A percentile compares a stretch with the other conserved stretches of the same genome.
Evolutionary conservation across 495 filamentous ascomycete species (phyloP).

Genomic region (Neurospora africana): DNA sequence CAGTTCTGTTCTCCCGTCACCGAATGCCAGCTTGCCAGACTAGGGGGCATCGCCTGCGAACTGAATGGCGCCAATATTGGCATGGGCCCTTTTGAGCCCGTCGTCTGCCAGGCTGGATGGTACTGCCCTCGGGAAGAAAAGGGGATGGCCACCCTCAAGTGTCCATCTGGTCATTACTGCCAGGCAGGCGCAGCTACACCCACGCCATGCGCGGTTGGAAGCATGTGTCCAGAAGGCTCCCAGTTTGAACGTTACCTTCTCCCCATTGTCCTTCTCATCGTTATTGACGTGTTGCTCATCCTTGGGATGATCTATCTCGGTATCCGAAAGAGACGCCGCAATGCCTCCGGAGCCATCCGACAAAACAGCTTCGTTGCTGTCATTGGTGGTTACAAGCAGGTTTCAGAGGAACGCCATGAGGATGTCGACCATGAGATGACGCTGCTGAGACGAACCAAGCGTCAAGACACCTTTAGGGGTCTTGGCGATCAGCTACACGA

Average conservation of each 20-base stretch:
- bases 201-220: conserved; percentile 31
- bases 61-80: conserved; percentile 22
- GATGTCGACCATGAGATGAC: conserved; percentile 18
- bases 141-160: conserved; percentile 23
- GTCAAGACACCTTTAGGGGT: conserved; percentile 7
- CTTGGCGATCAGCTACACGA: background rate
- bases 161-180: conserved; percentile 35
- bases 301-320: conserved; percentile 17
- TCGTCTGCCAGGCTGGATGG: conserved; percentile 31
- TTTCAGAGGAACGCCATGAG: conserved; percentile 20
- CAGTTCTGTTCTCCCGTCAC: conserved; percentile 36
- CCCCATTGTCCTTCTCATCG: conserved; percentile 30
- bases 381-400: conserved; percentile 17
- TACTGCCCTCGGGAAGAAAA: conserved; percentile 27
- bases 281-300: conserved; percentile 30
- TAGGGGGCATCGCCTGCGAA: conserved; percentile 20
- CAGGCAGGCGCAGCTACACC: conserved; percentile 31
- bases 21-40: conserved; percentile 24
- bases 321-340: conserved; percentile 16
- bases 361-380: background rate
- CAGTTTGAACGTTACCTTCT: conserved; percentile 26
- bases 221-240: conserved; percentile 28
- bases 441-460: conserved; percentile 13
- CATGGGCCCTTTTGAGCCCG: conserved; percentile 34
- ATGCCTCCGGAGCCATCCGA: background rate